A percentile compares a stretch with the other conserved stretches of the same genome.
Conservation (phyloP, 495 filamentous ascomycete species). For the Daldinia vernicosa region DNA sequence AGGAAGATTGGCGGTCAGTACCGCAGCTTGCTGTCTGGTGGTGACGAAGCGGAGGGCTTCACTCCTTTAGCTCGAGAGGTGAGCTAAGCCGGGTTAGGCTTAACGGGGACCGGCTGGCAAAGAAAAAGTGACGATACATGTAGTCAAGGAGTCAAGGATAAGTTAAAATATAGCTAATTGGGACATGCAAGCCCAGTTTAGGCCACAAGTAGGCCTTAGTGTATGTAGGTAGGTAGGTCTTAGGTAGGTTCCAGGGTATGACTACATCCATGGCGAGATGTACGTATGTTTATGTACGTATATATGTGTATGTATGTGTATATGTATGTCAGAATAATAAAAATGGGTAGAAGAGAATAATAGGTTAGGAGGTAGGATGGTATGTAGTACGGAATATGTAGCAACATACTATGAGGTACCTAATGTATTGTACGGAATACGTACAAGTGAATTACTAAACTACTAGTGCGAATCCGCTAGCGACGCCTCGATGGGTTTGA, state of each 20-base stretch:
- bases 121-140: conserved; percentile 3
- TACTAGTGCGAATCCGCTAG: conserved; percentile 36
- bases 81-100: conserved; percentile 32
- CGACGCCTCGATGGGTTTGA: conserved; percentile 14
- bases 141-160: conserved; percentile 2
- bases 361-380: too few relatives aligned
- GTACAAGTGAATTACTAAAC: neutral
- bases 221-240: neutral
- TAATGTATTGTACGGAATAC: neutral
- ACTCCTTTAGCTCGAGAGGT: conserved; percentile 33
- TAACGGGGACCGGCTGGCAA: conserved; percentile 30
- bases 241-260: neutral
- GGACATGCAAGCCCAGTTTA: conserved; percentile 14
- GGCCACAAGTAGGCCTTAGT: neutral
- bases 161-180: conserved; percentile 1
- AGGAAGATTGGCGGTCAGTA: conserved; percentile 43
- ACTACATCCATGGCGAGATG: conserved; percentile 3
- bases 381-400: too few relatives aligned
- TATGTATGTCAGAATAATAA: conserved; percentile 16
- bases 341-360: conserved; percentile 24
- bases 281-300: conserved; percentile 21
- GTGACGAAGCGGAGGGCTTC: conserved; percentile 40
- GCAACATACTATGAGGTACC: conserved; percentile 26
- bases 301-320: conserved; percentile 4
- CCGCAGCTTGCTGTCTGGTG: conserved; percentile 28